Evolutionary conservation across 768 basidiomycete genomes (phyloP), one percentile per base, ranked within the genome.

Genomic region (Kwoniella sp.): DNA sequence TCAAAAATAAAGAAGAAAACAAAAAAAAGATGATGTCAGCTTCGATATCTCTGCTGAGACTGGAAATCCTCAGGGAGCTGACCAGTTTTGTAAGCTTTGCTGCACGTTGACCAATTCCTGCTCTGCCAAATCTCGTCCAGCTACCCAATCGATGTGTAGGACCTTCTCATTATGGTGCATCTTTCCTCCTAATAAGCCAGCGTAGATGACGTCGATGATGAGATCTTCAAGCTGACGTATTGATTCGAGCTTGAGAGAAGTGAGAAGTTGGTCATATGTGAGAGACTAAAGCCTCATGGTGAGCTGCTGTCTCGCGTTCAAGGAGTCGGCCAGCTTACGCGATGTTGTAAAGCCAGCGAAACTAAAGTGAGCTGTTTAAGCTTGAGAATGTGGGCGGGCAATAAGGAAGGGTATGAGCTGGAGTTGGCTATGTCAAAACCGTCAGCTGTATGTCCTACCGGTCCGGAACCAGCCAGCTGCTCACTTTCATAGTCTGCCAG

Each of bases 141-240:
- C 88, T 0, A 90, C 91, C 74, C 91, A 92, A 80, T 95, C 90
- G 36, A 98, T 87, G 79, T 95, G 90, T 62, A 98, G 84, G 68
- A 92, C 88, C 68, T 88, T 86, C 70, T 90, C 86, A 77, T 91
- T 90, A 81, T 97, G 95, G 80, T 97, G 92, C 53, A 99, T 88
- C 75, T 91, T 92, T 10, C 92, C 95, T 54, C 87, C 87, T 37
- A 99, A 84, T 40, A 96, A 83, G 77, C 91, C 90, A 44, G 90
- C 86, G 81, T 97, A 98, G 79, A 97, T 93, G 12, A 90, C 90
- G 73, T 97, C 93, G 79, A 99, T 98, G 76, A 98, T 90, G 68
- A 97, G 86, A 80, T 97, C 94, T 79, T 99, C 95, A 2, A 99
- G 87, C 60, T 90, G 90, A 58, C 94, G 88, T 62, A 94, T 86